A percentile compares a stretch with the other conserved stretches of the same genome.
These are phyloP conservation scores for Zygosaccharomyces pseudorouxii DNA, from an alignment of 805 yeast genomes.

Conservation along the genomic window DNA sequence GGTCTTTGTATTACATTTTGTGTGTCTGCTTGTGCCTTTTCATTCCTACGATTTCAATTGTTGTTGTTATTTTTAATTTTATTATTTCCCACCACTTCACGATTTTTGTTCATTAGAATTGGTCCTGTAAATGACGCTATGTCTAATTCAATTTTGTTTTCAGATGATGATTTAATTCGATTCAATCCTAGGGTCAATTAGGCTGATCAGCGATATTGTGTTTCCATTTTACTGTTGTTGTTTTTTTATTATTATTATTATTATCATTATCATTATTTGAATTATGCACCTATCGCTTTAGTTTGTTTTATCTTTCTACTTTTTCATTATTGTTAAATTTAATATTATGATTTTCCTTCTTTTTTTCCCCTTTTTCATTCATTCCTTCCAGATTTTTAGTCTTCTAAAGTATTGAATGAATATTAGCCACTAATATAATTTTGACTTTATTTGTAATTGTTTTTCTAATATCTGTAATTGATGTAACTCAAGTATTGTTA, in stretches of 20 bases:
- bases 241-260: slow-evolving; percentile 1
- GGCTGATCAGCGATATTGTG: slow-evolving; percentile 1
- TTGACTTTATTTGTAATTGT: slow-evolving; percentile 10
- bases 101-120: neutral
- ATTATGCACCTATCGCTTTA: slow-evolving; percentile 9
- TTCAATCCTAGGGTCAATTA: neutral
- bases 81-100: slow-evolving; percentile 1
- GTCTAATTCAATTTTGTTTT: neutral
- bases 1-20: slow-evolving; percentile 4
- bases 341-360: slow-evolving; percentile 3
- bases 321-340: neutral
- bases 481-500: neutral
- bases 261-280: slow-evolving; percentile 6
- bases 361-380: neutral
- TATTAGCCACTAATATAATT: slow-evolving; percentile 10
- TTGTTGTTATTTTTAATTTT: slow-evolving; percentile 2
- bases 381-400: slow-evolving; percentile 13
- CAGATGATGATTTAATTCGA: neutral
- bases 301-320: neutral
- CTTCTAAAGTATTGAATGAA: slow-evolving; percentile 21
- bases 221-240: neutral
- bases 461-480: slow-evolving; percentile 4
- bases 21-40: neutral
- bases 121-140: slow-evolving; percentile 3
- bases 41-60: neutral